Evolutionary conservation across 108 stramenopile species (phyloP).

Genomic region (Cyclotella kingstonii): DNA sequence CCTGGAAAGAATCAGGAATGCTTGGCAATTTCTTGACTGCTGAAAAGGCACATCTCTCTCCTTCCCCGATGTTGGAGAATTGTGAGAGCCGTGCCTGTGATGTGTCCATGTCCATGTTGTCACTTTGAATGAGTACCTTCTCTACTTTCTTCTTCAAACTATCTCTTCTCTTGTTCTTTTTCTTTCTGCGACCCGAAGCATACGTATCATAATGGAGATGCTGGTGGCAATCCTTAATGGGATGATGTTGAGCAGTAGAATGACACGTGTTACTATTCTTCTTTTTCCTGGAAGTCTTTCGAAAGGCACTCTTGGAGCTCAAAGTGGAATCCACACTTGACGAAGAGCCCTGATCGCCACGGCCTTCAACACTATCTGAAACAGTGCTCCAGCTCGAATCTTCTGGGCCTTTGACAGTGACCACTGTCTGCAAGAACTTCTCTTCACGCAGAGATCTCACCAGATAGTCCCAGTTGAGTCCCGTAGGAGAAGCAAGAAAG

Average conservation of each 20-base stretch:
- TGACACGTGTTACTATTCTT: background rate
- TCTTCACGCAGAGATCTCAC: constrained; percentile 26
- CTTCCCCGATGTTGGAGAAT: background rate
- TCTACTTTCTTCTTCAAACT: constrained; percentile 17
- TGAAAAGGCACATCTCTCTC: constrained; percentile 5
- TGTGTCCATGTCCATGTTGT: background rate
- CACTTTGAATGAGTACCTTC: background rate
- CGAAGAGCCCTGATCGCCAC: background rate
- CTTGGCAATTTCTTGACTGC: constrained; percentile 7
- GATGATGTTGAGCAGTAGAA: too few relatives aligned
- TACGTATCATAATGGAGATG: too few relatives aligned
- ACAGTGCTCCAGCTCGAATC: background rate
- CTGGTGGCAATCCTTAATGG: too few relatives aligned
- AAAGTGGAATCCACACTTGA: constrained; percentile 9
- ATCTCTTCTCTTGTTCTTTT: constrained; percentile 2
- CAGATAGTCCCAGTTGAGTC: constrained; percentile 20
- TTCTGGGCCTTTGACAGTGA: constrained; percentile 5
- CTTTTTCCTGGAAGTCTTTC: background rate
- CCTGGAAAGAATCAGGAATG: constrained; percentile 4
- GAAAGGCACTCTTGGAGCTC: constrained; percentile 14
- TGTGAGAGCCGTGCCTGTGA: background rate
- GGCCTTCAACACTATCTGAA: background rate
- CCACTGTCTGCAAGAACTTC: constrained; percentile 17
- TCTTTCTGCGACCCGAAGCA: background rate
- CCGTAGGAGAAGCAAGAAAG: constrained; percentile 18